A percentile compares a stretch with the other conserved stretches of the same genome.
phyloP scores from a whole-genome alignment of 345 rosid species.

The Gossypium turneri region DNA sequence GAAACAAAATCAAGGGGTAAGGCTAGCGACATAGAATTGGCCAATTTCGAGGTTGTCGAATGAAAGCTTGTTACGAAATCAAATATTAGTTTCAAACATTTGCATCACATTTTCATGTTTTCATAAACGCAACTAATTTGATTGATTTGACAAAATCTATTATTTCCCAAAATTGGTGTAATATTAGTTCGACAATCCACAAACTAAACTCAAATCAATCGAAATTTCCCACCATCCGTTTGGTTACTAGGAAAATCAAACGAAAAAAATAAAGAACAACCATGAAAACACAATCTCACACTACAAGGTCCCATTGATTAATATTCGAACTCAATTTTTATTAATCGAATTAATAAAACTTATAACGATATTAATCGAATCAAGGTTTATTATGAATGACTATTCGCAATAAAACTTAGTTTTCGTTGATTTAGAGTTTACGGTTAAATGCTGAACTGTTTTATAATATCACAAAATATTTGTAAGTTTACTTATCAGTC shows the following conservation, averaged over 20 bases:
- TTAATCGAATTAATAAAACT: not conserved
- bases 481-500: too few relatives aligned
- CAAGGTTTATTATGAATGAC: too few relatives aligned
- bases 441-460: too few relatives aligned
- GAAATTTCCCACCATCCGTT: not conserved
- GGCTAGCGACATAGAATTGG: not conserved
- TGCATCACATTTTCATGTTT: not conserved
- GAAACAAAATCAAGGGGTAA: too few relatives aligned
- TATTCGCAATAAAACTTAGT: too few relatives aligned
- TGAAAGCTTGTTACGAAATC: not conserved
- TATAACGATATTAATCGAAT: not conserved
- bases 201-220: not conserved
- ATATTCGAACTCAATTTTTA: not conserved
- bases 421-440: too few relatives aligned
- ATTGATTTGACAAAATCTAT: not conserved
- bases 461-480: too few relatives aligned
- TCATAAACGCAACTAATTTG: not conserved
- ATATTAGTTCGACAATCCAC: not conserved
- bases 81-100: not conserved
- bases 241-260: conserved; percentile 1
- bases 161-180: not conserved
- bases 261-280: not conserved
- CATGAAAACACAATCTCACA: not conserved
- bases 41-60: not conserved
- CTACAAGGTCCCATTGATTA: not conserved